Evolutionary conservation across 2,329 filamentous ascomycete species (phyloP), one percentile per base, ranked within the genome.

Genomic region (Cladosporium sp.): DNA sequence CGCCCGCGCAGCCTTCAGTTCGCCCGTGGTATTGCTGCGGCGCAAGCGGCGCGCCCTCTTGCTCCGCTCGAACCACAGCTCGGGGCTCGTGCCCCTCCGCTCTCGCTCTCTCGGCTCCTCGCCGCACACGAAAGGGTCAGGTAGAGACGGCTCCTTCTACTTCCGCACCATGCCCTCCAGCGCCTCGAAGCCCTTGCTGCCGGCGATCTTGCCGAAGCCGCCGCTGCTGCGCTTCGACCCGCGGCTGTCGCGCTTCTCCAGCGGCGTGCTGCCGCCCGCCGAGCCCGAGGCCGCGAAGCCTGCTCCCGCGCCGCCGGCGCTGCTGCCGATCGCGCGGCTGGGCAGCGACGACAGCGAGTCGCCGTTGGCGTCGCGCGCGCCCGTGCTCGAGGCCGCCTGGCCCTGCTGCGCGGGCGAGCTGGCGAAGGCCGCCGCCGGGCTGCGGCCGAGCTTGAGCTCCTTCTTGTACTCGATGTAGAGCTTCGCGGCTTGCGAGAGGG

Each of bases 381-480:
- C 43, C 2, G 37, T 32, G 37, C 49, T 32, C n/a, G 49, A 44
- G 41, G 40, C 34, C 14, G 46, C 40, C 28, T 34, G 48, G 28
- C 32, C 35, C 32, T 45, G 52, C 35, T 35, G 48, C 22, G 31
- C 40, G 19, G 22, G 40, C 32, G 37, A 40, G 35, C 11, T 38
- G 8, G 35, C n/a, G 35, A 11, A 11, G 10, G 33, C 38, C 28
- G 14, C 28, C 34, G 10, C 34, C 13, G 45, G 48, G 10, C 41
- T 49, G 41, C 62, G 63, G 49, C 74, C 74, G 5, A 70, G 59
- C 22, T 68, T 66, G 57, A 74, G 74, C 38, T 76, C 73, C n/a
- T 67, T 68, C 59, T 83, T 95, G 71, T 90, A 84, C 59, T 95
- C 90, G 44, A 97, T 76, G 63, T 96, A 98, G 33, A 87, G 70